A percentile compares a stretch with the other conserved stretches of the same genome.
Conservation (phyloP, 768 basidiomycete species). For the Lactarius pseudohatsudake region DNA sequence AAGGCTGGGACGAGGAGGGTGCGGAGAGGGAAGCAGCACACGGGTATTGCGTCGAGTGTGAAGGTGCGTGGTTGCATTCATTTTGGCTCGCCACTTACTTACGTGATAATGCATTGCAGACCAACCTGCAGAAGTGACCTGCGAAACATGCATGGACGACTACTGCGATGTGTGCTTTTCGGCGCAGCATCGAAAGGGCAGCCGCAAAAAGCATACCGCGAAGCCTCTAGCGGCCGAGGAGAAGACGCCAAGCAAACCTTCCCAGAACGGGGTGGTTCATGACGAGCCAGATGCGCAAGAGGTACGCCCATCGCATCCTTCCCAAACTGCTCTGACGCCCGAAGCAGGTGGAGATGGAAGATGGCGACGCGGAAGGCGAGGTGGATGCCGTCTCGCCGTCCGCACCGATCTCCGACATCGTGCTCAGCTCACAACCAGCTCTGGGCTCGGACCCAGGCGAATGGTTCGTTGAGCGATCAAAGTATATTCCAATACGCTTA, state of each 20-base stretch:
- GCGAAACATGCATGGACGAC: conserved; percentile 67
- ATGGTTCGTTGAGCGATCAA: conserved; percentile 82
- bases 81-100: background rate
- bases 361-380: conserved; percentile 40
- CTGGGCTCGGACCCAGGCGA: conserved; percentile 68
- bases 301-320: conserved; percentile 26
- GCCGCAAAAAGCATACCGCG: conserved; percentile 61
- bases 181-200: conserved; percentile 80
- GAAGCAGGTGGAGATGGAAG: conserved; percentile 42
- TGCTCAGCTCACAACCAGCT: conserved; percentile 55
- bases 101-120: conserved; percentile 44
- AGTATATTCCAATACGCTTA: conserved; percentile 78
- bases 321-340: conserved; percentile 16
- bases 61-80: conserved; percentile 54
- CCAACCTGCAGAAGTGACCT: conserved; percentile 76
- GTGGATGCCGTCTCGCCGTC: conserved; percentile 33
- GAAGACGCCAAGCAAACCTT: conserved; percentile 28
- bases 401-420: conserved; percentile 38
- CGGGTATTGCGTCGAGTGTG: conserved; percentile 81
- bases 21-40: conserved; percentile 47
- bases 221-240: conserved; percentile 43
- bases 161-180: conserved; percentile 88
- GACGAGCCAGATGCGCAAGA: conserved; percentile 31
- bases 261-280: conserved; percentile 27
- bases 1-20: conserved; percentile 71